Percentiles rank a stretch among this genome's conserved stretches.
Evolutionary conservation across 805 yeast genomes (phyloP).

Genomic region (Zygosaccharomyces pseudorouxii): DNA sequence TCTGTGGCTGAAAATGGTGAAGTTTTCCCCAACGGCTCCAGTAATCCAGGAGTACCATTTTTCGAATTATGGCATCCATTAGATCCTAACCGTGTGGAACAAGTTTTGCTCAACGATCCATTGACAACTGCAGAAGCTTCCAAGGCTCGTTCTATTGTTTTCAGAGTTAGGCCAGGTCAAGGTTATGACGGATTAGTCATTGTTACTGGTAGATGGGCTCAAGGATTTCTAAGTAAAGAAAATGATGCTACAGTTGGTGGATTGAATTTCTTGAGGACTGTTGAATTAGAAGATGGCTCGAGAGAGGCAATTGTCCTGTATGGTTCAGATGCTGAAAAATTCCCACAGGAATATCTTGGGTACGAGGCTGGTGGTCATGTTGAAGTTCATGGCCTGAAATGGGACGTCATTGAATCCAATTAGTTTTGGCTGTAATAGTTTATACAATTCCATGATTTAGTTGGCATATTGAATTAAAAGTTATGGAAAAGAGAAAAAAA

Average conservation of each 20-base stretch:
- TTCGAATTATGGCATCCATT: conserved; percentile 37
- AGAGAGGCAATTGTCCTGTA: conserved; percentile 18
- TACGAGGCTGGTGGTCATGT: conserved; percentile 23
- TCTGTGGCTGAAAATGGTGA: conserved; percentile 33
- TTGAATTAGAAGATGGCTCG: conserved; percentile 16
- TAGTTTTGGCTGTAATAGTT: not conserved
- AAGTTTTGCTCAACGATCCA: conserved; percentile 14
- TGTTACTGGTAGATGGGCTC: conserved; percentile 34
- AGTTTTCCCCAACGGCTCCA: conserved; percentile 31
- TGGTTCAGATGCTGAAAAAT: conserved; percentile 27
- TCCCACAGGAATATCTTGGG: conserved; percentile 27
- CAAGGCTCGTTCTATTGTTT: conserved; percentile 24
- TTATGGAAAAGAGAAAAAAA: too few relatives aligned
- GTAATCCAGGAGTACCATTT: conserved; percentile 27
- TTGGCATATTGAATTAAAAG: too few relatives aligned
- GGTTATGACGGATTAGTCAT: conserved; percentile 30
- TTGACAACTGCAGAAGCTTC: not conserved
- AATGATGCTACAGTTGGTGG: conserved; percentile 18
- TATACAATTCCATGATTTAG: not conserved
- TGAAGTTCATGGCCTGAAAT: conserved; percentile 22
- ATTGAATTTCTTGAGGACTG: conserved; percentile 29
- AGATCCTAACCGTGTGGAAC: conserved; percentile 24
- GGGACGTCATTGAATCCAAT: conserved; percentile 33
- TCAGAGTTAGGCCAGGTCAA: conserved; percentile 21
- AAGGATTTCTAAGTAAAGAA: conserved; percentile 32